A percentile compares a stretch with the other conserved stretches of the same genome.
phyloP scores from a whole-genome alignment of 768 basidiomycete species.

The Lactifluus hygrophoroides region DNA sequence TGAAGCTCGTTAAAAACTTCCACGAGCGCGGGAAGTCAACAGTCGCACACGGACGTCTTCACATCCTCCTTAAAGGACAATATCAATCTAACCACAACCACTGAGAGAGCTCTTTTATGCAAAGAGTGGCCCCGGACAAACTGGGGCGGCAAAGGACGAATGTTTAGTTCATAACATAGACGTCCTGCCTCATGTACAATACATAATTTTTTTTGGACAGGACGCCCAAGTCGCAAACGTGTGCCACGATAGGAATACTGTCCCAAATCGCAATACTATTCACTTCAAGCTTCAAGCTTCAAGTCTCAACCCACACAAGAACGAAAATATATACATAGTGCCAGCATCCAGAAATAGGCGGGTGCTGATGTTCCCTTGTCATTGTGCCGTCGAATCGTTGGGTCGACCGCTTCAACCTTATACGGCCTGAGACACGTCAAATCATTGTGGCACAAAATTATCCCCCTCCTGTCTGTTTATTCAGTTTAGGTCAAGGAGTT shows the following conservation, averaged over 20 bases:
- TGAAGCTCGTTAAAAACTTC: background rate
- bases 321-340: background rate
- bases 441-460: background rate
- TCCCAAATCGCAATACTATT: background rate
- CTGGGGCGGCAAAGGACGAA: background rate
- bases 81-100: background rate
- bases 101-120: background rate
- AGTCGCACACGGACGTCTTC: background rate
- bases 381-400: background rate
- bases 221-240: background rate
- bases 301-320: too few species aligned
- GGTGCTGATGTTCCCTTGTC: background rate
- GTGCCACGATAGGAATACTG: background rate
- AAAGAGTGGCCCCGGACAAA: background rate
- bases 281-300: too few species aligned
- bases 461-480: background rate
- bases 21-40: conserved; percentile 2
- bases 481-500: background rate
- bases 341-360: background rate
- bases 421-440: too few species aligned
- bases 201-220: background rate
- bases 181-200: background rate
- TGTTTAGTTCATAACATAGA: background rate
- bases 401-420: too few species aligned
- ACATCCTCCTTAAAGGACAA: background rate